Conservation (phyloP, 2,329 filamentous ascomycete species). For the Aspergillus phoenicis region DNA sequence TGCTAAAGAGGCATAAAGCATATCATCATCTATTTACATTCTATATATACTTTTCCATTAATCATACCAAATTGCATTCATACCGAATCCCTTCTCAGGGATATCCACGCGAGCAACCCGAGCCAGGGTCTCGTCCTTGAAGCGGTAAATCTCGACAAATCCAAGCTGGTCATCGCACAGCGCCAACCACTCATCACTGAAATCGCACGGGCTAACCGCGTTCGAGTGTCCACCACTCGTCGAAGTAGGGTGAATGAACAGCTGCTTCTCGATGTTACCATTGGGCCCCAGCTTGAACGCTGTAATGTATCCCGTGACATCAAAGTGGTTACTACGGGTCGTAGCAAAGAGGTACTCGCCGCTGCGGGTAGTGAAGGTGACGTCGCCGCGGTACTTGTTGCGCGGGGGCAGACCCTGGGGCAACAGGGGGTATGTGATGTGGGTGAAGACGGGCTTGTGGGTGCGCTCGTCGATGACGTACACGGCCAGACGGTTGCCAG, state of each 20-base stretch:
- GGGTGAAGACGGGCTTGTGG: slow-evolving; percentile 76
- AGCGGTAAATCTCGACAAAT: slow-evolving; percentile 84
- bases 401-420: slow-evolving; percentile 54
- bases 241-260: slow-evolving; percentile 80
- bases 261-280: slow-evolving; percentile 74
- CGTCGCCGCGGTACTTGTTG: slow-evolving; percentile 77
- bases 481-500: slow-evolving; percentile 79
- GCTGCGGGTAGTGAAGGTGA: slow-evolving; percentile 71
- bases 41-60: slow-evolving; percentile 35
- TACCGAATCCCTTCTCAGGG: slow-evolving; percentile 85
- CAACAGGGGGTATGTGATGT: slow-evolving; percentile 75
- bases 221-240: slow-evolving; percentile 88
- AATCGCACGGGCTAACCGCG: slow-evolving; percentile 80
- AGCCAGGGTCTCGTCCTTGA: slow-evolving; percentile 78
- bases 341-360: slow-evolving; percentile 81
- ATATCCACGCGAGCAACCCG: slow-evolving; percentile 76
- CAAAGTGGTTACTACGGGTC: slow-evolving; percentile 74
- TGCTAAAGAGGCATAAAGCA: background rate
- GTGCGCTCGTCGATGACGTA: slow-evolving; percentile 76
- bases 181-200: slow-evolving; percentile 86
- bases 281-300: slow-evolving; percentile 71
- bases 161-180: slow-evolving; percentile 87
- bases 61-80: slow-evolving; percentile 97
- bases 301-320: slow-evolving; percentile 78
- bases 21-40: background rate